These are phyloP conservation scores for Pulicaria dysenterica DNA, from an alignment of 129 eudicot genomes.

Conservation along the genomic window DNA sequence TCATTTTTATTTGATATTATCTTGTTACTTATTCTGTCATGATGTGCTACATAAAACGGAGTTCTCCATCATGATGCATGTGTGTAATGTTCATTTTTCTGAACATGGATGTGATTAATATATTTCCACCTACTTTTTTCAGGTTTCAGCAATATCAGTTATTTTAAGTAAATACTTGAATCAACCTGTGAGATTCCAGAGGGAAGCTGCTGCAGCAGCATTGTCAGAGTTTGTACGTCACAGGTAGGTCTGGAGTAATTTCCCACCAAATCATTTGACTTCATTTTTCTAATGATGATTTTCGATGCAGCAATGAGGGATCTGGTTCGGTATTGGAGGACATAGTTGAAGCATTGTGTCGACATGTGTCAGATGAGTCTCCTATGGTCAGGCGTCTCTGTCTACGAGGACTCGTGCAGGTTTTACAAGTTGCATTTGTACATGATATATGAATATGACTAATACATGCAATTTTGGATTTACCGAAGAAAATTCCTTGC, in stretches of 20 bases:
- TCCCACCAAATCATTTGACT: slow-evolving; percentile 3
- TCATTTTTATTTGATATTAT: not conserved
- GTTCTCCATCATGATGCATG: not conserved
- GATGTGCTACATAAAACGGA: not conserved
- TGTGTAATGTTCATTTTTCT: slow-evolving; percentile 12
- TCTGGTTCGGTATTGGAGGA: slow-evolving; percentile 73
- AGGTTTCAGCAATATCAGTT: slow-evolving; percentile 68
- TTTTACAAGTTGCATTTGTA: slow-evolving; percentile 21
- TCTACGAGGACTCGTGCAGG: slow-evolving; percentile 94
- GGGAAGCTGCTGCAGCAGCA: slow-evolving; percentile 99
- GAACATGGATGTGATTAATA: not conserved
- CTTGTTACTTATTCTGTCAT: not conserved
- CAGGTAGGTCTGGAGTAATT: slow-evolving; percentile 50
- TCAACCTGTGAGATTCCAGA: slow-evolving; percentile 57
- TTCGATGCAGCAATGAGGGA: slow-evolving; percentile 69
- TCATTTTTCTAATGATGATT: slow-evolving; percentile 7
- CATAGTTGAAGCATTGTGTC: slow-evolving; percentile 91
- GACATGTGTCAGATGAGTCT: slow-evolving; percentile 96
- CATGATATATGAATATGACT: slow-evolving; percentile 16
- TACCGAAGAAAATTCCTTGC: slow-evolving; percentile 1
- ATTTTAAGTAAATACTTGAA: slow-evolving; percentile 68
- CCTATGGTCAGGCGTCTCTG: slow-evolving; percentile 95
- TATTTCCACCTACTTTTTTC: slow-evolving; percentile 10
- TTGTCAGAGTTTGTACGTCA: slow-evolving; percentile 84
- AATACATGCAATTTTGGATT: slow-evolving; percentile 1